phyloP scores from a whole-genome alignment of 1,284 basidiomycete species.

The Tylopilus sp. region DNA sequence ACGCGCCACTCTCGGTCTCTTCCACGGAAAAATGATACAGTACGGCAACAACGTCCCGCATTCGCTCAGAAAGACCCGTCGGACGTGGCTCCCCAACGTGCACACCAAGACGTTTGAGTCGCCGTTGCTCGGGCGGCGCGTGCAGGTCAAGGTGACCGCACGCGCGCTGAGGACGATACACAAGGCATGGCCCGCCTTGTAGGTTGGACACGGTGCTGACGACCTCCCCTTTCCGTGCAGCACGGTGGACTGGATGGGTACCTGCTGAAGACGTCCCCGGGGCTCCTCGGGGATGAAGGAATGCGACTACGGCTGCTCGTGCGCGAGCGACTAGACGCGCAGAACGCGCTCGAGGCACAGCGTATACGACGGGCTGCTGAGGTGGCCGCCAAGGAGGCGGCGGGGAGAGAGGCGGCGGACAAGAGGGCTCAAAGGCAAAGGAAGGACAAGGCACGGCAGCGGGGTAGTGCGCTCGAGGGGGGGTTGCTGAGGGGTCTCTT shows the following conservation, averaged over 20 bases:
- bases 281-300: constrained; percentile 69
- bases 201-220: not conserved
- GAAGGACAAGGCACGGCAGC: constrained; percentile 11
- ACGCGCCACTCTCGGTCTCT: constrained; percentile 70
- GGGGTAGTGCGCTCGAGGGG: constrained; percentile 9
- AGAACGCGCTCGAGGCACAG: constrained; percentile 23
- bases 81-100: constrained; percentile 87
- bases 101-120: constrained; percentile 71
- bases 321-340: constrained; percentile 39
- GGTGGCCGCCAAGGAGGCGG: constrained; percentile 18
- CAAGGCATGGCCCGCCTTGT: constrained; percentile 48
- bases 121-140: constrained; percentile 52
- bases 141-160: constrained; percentile 70
- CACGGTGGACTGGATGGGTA: constrained; percentile 80
- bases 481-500: constrained; percentile 22
- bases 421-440: constrained; percentile 8
- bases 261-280: constrained; percentile 60
- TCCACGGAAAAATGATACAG: constrained; percentile 74
- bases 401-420: constrained; percentile 9
- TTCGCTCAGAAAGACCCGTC: constrained; percentile 87
- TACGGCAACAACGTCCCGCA: constrained; percentile 91
- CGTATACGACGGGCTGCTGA: constrained; percentile 17
- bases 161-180: constrained; percentile 75
- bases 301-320: constrained; percentile 66
- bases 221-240: not conserved